Percentiles rank a stretch among this genome's conserved stretches.
These are phyloP conservation scores for Globisporangium cederbergense DNA, from an alignment of 352 stramenopile genomes.

Conservation along the genomic window DNA sequence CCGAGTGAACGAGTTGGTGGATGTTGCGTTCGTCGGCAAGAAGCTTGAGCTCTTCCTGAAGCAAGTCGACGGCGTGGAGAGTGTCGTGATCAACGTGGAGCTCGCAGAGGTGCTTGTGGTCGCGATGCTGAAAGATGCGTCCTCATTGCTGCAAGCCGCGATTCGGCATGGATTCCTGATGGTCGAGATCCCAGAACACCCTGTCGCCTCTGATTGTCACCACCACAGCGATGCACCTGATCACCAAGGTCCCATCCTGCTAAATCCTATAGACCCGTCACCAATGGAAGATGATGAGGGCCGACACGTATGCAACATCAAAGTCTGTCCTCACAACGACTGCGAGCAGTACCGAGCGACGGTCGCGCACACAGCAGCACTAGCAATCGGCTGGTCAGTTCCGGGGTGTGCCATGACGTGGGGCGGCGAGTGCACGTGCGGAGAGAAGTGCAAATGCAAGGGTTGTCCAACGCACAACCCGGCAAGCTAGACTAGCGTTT, in stretches of 20 bases:
- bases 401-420: constrained; percentile 76
- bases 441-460: constrained; percentile 69
- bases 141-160: constrained; percentile 34
- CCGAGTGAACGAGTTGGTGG: constrained; percentile 25
- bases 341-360: constrained; percentile 77
- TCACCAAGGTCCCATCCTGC: background rate
- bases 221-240: background rate
- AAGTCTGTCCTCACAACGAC: constrained; percentile 55
- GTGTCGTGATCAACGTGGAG: constrained; percentile 51
- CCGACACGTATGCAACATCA: constrained; percentile 59
- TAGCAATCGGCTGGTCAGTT: constrained; percentile 75
- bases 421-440: constrained; percentile 77
- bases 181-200: constrained; percentile 40
- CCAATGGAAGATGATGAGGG: constrained; percentile 19
- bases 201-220: background rate
- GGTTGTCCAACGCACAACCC: constrained; percentile 81
- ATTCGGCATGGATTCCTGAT: constrained; percentile 41
- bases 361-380: constrained; percentile 70
- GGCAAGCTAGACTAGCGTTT: constrained; percentile 9
- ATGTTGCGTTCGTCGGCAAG: constrained; percentile 12
- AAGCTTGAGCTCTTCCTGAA: constrained; percentile 21
- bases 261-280: background rate
- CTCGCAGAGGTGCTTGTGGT: constrained; percentile 55
- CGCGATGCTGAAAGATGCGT: constrained; percentile 43
- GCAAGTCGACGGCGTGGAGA: constrained; percentile 66